Conservation (phyloP, 1,284 basidiomycete species). For the Inonotus hispidus region DNA sequence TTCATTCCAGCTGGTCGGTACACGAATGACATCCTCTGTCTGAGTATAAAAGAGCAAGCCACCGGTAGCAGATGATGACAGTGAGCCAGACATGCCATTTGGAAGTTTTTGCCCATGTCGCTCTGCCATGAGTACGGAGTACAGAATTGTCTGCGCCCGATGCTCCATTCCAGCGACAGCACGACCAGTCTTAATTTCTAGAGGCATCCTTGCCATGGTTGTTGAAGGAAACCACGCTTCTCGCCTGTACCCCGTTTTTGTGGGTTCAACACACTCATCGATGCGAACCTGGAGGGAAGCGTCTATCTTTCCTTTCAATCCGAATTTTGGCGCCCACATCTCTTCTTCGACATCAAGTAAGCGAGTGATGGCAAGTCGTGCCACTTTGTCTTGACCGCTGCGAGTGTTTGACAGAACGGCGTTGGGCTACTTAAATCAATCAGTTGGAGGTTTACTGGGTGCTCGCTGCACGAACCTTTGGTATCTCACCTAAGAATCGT, state of each 20-base stretch:
- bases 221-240: slow-evolving; percentile 2
- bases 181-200: slow-evolving; percentile 96
- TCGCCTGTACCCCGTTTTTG: slow-evolving; percentile 27
- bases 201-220: slow-evolving; percentile 52
- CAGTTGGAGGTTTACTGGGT: not conserved
- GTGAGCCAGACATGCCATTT: not conserved
- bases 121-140: slow-evolving; percentile 88
- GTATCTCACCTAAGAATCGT: slow-evolving; percentile 53
- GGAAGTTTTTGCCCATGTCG: slow-evolving; percentile 57
- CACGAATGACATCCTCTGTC: slow-evolving; percentile 79
- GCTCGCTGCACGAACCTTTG: slow-evolving; percentile 43
- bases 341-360: slow-evolving; percentile 93
- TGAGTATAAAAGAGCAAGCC: slow-evolving; percentile 96
- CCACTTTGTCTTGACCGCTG: slow-evolving; percentile 38
- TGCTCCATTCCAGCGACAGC: slow-evolving; percentile 81
- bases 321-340: slow-evolving; percentile 94
- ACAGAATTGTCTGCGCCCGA: slow-evolving; percentile 96
- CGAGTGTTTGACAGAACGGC: slow-evolving; percentile 65
- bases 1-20: slow-evolving; percentile 76
- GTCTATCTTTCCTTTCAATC: slow-evolving; percentile 94
- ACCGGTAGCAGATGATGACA: slow-evolving; percentile 48
- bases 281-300: slow-evolving; percentile 69
- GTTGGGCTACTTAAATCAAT: slow-evolving; percentile 41
- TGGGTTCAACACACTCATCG: slow-evolving; percentile 19
- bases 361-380: slow-evolving; percentile 65